These are phyloP conservation scores for Echium plantagineum DNA, from an alignment of 257 asterid genomes.

Conservation along the genomic window DNA sequence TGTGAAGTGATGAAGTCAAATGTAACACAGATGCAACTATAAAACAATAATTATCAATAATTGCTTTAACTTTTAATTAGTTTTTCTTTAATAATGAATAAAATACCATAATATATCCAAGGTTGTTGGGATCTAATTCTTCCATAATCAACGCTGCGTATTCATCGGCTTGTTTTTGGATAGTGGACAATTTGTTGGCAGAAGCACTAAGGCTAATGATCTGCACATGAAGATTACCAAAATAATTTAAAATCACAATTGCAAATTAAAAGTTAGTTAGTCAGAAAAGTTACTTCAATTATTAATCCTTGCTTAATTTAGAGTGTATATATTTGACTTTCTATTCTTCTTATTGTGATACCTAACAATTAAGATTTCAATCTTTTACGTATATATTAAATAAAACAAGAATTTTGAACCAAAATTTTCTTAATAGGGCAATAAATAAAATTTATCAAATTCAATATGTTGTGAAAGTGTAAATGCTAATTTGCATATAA, in stretches of 20 bases:
- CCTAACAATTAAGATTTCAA: not conserved
- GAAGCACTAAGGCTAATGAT: conserved; percentile 26
- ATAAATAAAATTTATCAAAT: no score
- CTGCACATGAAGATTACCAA: conserved; percentile 8
- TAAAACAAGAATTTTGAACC: no score
- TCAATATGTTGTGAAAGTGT: no score
- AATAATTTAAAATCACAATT: not conserved
- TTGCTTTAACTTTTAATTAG: no score
- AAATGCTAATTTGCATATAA: no score
- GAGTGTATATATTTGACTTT: not conserved
- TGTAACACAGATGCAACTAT: no score
- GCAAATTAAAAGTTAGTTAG: not conserved
- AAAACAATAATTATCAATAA: no score
- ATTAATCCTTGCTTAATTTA: not conserved
- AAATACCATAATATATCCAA: conserved; percentile 31
- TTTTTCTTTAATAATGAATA: no score
- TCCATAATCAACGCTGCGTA: conserved; percentile 34
- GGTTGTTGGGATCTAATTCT: conserved; percentile 24
- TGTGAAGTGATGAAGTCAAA: no score
- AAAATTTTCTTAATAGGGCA: no score
- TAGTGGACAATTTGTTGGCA: conserved; percentile 28
- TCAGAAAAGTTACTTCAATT: not conserved
- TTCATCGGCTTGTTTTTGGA: conserved; percentile 26
- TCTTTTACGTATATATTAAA: no score
- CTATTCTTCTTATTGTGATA: no score